Evolutionary conservation across 179 eudicot genomes (phyloP), one percentile per base, ranked within the genome.

Genomic region (Amaranthus tricolor): DNA sequence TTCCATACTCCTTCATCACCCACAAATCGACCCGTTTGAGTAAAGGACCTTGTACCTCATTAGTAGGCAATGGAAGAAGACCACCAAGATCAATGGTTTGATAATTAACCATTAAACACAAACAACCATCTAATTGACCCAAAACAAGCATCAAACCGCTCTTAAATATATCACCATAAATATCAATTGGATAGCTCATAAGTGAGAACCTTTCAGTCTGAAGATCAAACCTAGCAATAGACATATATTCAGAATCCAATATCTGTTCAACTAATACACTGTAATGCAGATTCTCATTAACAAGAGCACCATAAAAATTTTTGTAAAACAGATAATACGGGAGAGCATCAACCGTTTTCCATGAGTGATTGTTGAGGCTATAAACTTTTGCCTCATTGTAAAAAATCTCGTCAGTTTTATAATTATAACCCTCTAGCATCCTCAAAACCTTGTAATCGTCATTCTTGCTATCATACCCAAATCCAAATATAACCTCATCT

Each of bases 391-490:
- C 67, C 21, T 6, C 57, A n/a, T 43, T 60, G 20, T 2, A 66
- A 14, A 52, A 13, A 12, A 45, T 53, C 57, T 2, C 24, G 8
- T 40, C n/a, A 62, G 13, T 51, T n/a, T 11, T 68, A 20, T 20
- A 51, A 52, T 11, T 68, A 20, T 20, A 51, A 52, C 2, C 21
- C 44, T 68, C 72, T 10, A 72, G 57, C 65, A 56, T 47, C 70
- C 6, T 49, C 0, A 73, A 73, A 17, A 50, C 43, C 24, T 49
- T 61, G 44, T 62, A 73, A 61, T 62, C 76, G 65, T 73, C 68
- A n/a, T 5, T 49, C 50, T 5, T 9, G 16, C 43, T 40, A 31
- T 74, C 77, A 43, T 55, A 74, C 65, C 77, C 77, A 14, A 74
- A 74, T 21, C 77, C 72, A 15, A 44, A 74, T 10, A 66, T 13